Evolutionary conservation across 495 filamentous ascomycete genomes (phyloP).

Genomic region (Podospora tetraspora): DNA sequence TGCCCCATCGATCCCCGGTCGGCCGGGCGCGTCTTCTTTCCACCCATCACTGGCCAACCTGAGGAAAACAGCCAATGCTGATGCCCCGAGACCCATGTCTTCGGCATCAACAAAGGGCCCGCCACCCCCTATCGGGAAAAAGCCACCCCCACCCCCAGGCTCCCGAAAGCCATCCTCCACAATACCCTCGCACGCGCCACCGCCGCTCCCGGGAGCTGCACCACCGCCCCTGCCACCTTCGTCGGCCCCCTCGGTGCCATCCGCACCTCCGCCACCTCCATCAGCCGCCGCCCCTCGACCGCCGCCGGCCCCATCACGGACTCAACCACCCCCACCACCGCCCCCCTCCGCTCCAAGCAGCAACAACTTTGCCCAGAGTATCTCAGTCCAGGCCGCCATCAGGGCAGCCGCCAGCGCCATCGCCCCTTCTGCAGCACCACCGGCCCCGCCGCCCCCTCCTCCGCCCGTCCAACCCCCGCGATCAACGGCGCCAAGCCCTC

Average conservation of each 20-base stretch:
- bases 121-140: conserved; percentile 57
- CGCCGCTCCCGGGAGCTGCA: conserved; percentile 46
- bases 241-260: conserved; percentile 44
- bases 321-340: conserved; percentile 48
- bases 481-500: conserved; percentile 31
- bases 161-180: conserved; percentile 60
- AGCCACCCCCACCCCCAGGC: conserved; percentile 65
- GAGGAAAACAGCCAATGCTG: conserved; percentile 51
- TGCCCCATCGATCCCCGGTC: conserved; percentile 58
- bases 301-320: conserved; percentile 47
- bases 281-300: conserved; percentile 48
- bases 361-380: conserved; percentile 33
- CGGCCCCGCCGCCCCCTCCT: conserved; percentile 41
- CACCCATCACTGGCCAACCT: conserved; percentile 57
- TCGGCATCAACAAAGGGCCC: conserved; percentile 47
- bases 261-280: conserved; percentile 46
- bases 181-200: conserved; percentile 42
- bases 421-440: conserved; percentile 21
- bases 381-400: conserved; percentile 47
- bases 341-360: conserved; percentile 32
- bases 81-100: conserved; percentile 49
- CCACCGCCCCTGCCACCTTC: conserved; percentile 46
- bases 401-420: conserved; percentile 40
- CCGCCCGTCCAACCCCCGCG: conserved; percentile 30
- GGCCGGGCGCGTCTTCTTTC: conserved; percentile 42